These are phyloP conservation scores for Chrysosporium queenslandicum DNA, from an alignment of 2,329 filamentous ascomycete species.

Conservation along the genomic window DNA sequence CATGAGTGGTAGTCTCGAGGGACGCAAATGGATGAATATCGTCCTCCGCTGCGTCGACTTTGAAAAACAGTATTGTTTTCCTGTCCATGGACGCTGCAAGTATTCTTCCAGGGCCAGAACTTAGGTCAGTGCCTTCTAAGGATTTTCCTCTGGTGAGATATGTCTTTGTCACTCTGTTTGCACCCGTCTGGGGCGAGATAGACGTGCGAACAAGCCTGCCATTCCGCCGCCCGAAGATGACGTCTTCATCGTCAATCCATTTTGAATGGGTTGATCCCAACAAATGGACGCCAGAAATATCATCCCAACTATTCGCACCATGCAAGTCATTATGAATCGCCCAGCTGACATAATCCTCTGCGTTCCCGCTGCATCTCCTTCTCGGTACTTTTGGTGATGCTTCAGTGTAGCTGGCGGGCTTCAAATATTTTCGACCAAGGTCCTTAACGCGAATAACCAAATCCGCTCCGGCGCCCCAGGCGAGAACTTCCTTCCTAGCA, in stretches of 20 bases:
- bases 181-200: constrained; percentile 25
- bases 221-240: constrained; percentile 49
- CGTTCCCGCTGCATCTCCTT: neutral
- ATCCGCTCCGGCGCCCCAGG: constrained; percentile 52
- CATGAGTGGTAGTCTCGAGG: constrained; percentile 24
- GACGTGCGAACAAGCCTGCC: constrained; percentile 41
- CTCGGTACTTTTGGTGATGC: neutral
- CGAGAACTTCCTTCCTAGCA: constrained; percentile 47
- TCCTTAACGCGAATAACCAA: constrained; percentile 44
- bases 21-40: constrained; percentile 31
- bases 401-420: neutral
- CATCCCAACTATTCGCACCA: constrained; percentile 46
- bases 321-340: constrained; percentile 44
- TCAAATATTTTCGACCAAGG: constrained; percentile 25
- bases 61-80: constrained; percentile 40
- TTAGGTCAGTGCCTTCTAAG: constrained; percentile 43
- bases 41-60: constrained; percentile 26
- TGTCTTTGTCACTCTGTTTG: constrained; percentile 29
- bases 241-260: constrained; percentile 33
- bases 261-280: constrained; percentile 36
- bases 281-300: constrained; percentile 49
- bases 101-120: constrained; percentile 32
- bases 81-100: constrained; percentile 46
- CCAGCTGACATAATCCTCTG: constrained; percentile 35
- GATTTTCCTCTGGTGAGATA: constrained; percentile 38